Evolutionary conservation across 129 eudicot species (phyloP).

Genomic region (Flaveria brownii): DNA sequence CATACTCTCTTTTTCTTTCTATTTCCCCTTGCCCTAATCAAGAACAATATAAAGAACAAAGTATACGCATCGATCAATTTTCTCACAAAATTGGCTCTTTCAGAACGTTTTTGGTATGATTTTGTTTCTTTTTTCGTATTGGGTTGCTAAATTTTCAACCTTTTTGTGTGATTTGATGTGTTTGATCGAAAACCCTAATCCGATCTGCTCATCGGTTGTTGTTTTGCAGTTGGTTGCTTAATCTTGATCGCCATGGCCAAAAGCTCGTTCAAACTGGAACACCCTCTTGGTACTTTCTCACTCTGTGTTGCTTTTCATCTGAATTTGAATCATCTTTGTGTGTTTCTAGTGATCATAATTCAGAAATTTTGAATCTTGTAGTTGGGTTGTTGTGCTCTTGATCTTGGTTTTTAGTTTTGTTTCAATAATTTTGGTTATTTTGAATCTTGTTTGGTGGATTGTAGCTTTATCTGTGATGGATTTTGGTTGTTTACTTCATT

Average conservation of each 20-base stretch:
- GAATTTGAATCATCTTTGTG: no score
- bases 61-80: conserved; percentile 6
- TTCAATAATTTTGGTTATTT: background rate
- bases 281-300: conserved; percentile 65
- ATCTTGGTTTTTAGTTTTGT: background rate
- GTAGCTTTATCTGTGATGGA: background rate
- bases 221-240: conserved; percentile 21
- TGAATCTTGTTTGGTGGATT: background rate
- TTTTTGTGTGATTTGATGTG: conserved; percentile 6
- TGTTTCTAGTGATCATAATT: background rate
- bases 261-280: conserved; percentile 83
- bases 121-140: background rate
- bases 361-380: background rate
- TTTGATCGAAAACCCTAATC: conserved; percentile 34
- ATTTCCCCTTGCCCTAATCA: conserved; percentile 21
- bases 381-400: background rate
- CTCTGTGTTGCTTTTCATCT: background rate
- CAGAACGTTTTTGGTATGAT: background rate
- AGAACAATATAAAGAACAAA: conserved; percentile 15
- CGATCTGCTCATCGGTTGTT: conserved; percentile 16
- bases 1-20: background rate
- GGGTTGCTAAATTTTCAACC: background rate
- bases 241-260: conserved; percentile 57
- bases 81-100: background rate
- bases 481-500: background rate